phyloP scores from a whole-genome alignment of 345 rosid genomes.

The Passiflora organensis region DNA sequence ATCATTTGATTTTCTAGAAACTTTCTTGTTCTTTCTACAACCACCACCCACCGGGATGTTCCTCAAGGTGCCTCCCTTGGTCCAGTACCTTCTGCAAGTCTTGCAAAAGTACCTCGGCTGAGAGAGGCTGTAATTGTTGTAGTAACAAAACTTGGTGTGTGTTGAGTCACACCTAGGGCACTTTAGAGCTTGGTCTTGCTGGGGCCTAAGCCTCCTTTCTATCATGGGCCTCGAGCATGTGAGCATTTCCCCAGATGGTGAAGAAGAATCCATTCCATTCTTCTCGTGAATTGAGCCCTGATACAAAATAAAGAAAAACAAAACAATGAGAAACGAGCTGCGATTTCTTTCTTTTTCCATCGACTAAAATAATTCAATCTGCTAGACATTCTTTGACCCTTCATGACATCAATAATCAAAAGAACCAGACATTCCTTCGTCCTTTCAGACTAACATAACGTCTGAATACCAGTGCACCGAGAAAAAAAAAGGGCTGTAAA shows the following conservation, averaged over 20 bases:
- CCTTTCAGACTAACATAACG: not conserved
- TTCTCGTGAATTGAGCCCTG: conserved; percentile 59
- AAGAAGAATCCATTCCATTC: conserved; percentile 58
- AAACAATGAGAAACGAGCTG: conserved; percentile 8
- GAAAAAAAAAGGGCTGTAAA: no score
- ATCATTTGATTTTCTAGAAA: conserved; percentile 41
- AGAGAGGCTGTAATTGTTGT: conserved; percentile 95
- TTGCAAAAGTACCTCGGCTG: conserved; percentile 99
- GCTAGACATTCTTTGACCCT: no score
- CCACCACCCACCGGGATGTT: conserved; percentile 99
- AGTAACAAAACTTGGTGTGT: conserved; percentile 94
- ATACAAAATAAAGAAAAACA: conserved; percentile 6
- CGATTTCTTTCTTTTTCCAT: conserved; percentile 1
- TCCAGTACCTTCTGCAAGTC: conserved; percentile 97
- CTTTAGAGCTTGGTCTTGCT: conserved; percentile 79
- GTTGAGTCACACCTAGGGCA: conserved; percentile 95
- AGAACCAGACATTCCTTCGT: conserved; percentile 9
- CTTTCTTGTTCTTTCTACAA: conserved; percentile 87
- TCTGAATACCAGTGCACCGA: not conserved
- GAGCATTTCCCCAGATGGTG: conserved; percentile 82
- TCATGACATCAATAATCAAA: not conserved
- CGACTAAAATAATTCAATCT: not conserved
- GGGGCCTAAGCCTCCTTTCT: conserved; percentile 91
- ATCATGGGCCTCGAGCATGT: conserved; percentile 81
- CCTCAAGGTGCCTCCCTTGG: conserved; percentile 88